These are phyloP conservation scores for Pilaira anomala DNA, from an alignment of 192 early-diverging fungal species.

Conservation along the genomic window DNA sequence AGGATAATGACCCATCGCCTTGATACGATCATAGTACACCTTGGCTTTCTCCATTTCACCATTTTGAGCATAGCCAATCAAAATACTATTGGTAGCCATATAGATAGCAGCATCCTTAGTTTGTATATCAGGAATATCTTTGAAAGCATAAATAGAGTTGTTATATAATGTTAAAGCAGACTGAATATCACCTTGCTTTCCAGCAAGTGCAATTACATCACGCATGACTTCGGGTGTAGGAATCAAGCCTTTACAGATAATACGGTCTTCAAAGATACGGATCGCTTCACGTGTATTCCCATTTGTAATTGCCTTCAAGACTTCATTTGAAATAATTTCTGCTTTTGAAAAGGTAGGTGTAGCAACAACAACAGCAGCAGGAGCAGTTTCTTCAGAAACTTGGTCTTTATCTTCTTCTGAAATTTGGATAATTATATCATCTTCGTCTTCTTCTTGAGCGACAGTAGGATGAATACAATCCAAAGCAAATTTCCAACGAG, in stretches of 20 bases:
- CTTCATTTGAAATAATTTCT: not conserved
- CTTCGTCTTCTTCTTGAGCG: too few species aligned
- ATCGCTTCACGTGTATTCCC: slow-evolving; percentile 13
- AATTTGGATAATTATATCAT: too few species aligned
- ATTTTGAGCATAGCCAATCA: slow-evolving; percentile 46
- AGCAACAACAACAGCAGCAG: not conserved
- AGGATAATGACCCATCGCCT: slow-evolving; percentile 39
- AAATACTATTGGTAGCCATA: slow-evolving; percentile 39
- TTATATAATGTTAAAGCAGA: slow-evolving; percentile 19
- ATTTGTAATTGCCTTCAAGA: slow-evolving; percentile 22
- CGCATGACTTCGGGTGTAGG: slow-evolving; percentile 31
- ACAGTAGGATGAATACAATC: too few species aligned
- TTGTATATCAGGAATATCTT: not conserved
- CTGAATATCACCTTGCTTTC: slow-evolving; percentile 26
- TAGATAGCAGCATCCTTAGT: slow-evolving; percentile 37
- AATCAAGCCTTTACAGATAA: not conserved
- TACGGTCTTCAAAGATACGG: slow-evolving; percentile 12
- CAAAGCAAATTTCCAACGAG: too few species aligned
- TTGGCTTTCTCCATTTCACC: slow-evolving; percentile 50
- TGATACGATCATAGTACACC: slow-evolving; percentile 49
- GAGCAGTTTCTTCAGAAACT: too few species aligned
- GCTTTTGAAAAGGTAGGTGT: not conserved
- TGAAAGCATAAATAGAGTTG: slow-evolving; percentile 2
- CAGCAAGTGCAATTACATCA: slow-evolving; percentile 33
- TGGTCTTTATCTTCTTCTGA: too few species aligned